Evolutionary conservation across 768 basidiomycete species (phyloP), one percentile per base, ranked within the genome.

Genomic region (Cystofilobasidium capitatum): DNA sequence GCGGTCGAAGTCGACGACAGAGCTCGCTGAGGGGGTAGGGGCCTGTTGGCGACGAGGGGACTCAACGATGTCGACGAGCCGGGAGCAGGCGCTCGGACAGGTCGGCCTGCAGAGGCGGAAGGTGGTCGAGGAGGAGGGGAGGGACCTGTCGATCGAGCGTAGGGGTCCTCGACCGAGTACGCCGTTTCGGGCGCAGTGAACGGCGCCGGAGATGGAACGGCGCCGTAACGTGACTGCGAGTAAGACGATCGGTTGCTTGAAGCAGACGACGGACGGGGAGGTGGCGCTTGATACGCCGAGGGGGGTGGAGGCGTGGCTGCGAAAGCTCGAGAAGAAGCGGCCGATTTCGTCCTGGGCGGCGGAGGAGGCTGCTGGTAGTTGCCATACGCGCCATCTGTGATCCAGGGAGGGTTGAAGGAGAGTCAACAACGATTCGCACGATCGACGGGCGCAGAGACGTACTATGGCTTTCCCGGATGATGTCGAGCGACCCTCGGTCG

Each of bases 91-190:
- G 44, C 36, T 36, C 33, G 24, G 37, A 26, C 14, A 14, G 39
- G 49, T 51, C 49, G 12, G n/a, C n/a, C 13, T 24, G 49, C n/a
- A 12, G 40, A 44, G 1, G 62, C 49, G 12, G 62, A 63, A 20
- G 45, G 45, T n/a, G 62, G 62, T 24, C 62, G 62, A 51, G 62
- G 62, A 26, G 62, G 62, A 63, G 62, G 62, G 20, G 62, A 63
- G 20, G 24, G 47, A 24, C 37, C 62, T 16, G 26, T n/a, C 14
- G 42, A 47, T 49, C 62, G 62, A 26, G 35, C 47, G 62, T 63
- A 54, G 3, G 62, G 62, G 10, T 42, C 62, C 17, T 37, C 31
- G 45, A 16, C 16, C 22, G 59, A 20, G 47, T 42, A 40, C 36
- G 39, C 33, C 5, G 58, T n/a, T 37, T 60, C 39, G 24, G 49